Conservation (phyloP, 1,284 basidiomycete genomes). For the Gymnopus androsaceus region DNA sequence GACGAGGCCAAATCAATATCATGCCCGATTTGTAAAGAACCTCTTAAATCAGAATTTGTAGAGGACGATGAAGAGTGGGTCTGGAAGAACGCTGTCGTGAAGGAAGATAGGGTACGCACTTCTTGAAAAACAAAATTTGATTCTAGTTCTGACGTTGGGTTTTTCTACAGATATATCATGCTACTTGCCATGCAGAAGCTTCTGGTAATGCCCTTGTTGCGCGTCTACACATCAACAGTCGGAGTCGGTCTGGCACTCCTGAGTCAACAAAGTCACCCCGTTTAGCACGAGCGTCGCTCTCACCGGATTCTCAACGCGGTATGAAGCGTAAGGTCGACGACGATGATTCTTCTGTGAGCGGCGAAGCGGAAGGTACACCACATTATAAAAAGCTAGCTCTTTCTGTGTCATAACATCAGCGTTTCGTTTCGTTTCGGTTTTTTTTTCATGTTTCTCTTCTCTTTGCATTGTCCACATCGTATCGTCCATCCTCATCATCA, state of each 20-base stretch:
- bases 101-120: constrained; percentile 73
- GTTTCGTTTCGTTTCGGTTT: background rate
- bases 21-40: constrained; percentile 97
- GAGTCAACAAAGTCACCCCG: constrained; percentile 42
- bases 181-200: constrained; percentile 86
- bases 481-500: background rate
- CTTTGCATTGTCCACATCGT: background rate
- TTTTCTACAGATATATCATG: constrained; percentile 75
- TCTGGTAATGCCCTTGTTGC: constrained; percentile 65
- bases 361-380: constrained; percentile 50
- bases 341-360: constrained; percentile 38
- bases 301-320: constrained; percentile 53
- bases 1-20: constrained; percentile 79
- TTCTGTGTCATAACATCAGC: background rate
- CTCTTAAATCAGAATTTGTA: constrained; percentile 87
- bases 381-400: constrained; percentile 61
- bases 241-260: constrained; percentile 74
- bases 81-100: constrained; percentile 88
- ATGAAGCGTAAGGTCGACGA: constrained; percentile 72
- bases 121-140: constrained; percentile 7
- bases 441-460: background rate
- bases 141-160: background rate
- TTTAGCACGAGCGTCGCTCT: constrained; percentile 46
- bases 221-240: constrained; percentile 56
- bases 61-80: constrained; percentile 99